phyloP scores from a whole-genome alignment of 345 rosid species.

The Eutrema japonicum region DNA sequence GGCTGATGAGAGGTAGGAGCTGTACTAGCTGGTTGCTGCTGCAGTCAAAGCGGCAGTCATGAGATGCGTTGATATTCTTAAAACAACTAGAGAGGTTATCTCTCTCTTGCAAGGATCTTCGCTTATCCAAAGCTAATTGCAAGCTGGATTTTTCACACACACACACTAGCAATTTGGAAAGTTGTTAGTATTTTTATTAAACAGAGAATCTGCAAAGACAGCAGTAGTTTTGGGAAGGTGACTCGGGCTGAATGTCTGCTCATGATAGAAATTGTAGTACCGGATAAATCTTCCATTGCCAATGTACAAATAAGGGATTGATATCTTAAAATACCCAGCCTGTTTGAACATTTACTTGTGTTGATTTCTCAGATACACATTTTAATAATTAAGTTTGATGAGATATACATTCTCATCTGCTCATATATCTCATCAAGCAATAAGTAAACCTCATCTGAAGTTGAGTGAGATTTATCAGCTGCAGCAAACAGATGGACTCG shows the following conservation, averaged over 20 bases:
- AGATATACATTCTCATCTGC: slow-evolving; percentile 44
- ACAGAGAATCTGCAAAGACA: background rate
- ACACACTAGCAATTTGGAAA: background rate
- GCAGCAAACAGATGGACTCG: slow-evolving; percentile 64
- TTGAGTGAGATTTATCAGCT: slow-evolving; percentile 58
- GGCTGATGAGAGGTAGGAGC: background rate
- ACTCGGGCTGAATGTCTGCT: too few species aligned
- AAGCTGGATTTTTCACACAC: background rate
- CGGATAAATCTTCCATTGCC: too few species aligned
- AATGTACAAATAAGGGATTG: too few species aligned
- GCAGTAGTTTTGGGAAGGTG: background rate
- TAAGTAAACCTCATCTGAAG: slow-evolving; percentile 53
- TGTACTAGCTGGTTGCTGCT: slow-evolving; percentile 12
- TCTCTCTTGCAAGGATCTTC: slow-evolving; percentile 6
- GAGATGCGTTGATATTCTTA: slow-evolving; percentile 6
- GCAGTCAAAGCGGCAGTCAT: slow-evolving; percentile 5
- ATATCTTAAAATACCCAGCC: too few species aligned
- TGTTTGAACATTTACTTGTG: too few species aligned
- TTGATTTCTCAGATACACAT: too few species aligned
- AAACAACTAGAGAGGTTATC: background rate
- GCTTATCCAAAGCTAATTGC: slow-evolving; percentile 2
- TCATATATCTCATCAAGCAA: slow-evolving; percentile 58
- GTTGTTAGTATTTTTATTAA: background rate
- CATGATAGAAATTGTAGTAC: too few species aligned
- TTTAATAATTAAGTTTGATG: background rate